A percentile compares a stretch with the other conserved stretches of the same genome.
These are phyloP conservation scores for Hypoxylon lienhwacheense DNA, from an alignment of 495 filamentous ascomycete genomes.

Conservation along the genomic window DNA sequence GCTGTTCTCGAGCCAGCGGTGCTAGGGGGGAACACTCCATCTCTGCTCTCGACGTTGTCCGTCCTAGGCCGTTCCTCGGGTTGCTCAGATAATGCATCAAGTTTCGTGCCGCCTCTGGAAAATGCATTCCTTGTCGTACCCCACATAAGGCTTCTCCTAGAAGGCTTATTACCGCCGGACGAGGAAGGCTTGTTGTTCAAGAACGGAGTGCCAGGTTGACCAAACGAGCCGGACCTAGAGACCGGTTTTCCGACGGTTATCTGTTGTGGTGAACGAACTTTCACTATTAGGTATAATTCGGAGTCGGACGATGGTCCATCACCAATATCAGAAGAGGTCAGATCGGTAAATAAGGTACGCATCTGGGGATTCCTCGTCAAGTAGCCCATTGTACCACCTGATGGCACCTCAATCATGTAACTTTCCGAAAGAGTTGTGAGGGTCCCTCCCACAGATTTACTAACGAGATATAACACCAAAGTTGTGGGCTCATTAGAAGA, in stretches of 20 bases:
- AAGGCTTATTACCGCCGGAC: conserved; percentile 54
- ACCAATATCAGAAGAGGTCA: conserved; percentile 80
- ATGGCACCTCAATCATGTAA: conserved; percentile 76
- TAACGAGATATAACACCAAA: conserved; percentile 77
- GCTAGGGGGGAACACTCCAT: conserved; percentile 55
- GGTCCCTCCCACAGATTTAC: conserved; percentile 61
- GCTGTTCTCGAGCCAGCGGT: conserved; percentile 56
- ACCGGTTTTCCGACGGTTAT: conserved; percentile 50
- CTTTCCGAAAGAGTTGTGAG: conserved; percentile 76
- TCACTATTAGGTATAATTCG: conserved; percentile 82
- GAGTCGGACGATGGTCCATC: conserved; percentile 66
- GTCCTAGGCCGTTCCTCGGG: conserved; percentile 44
- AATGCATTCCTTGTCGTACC: conserved; percentile 55
- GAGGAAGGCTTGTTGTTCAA: conserved; percentile 49
- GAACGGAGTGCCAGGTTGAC: conserved; percentile 41
- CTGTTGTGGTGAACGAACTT: conserved; percentile 67
- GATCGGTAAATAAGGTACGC: conserved; percentile 84
- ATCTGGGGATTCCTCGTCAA: conserved; percentile 63
- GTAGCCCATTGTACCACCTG: conserved; percentile 65
- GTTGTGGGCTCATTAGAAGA: conserved; percentile 71
- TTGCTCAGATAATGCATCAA: conserved; percentile 54
- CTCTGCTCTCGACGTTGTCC: conserved; percentile 43
- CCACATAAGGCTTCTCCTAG: conserved; percentile 86
- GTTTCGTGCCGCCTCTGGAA: conserved; percentile 48
- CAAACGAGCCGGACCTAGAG: conserved; percentile 48